Evolutionary conservation across 176 grass and related monocot genomes (phyloP).

Genomic region (Phyllostachys edulis): DNA sequence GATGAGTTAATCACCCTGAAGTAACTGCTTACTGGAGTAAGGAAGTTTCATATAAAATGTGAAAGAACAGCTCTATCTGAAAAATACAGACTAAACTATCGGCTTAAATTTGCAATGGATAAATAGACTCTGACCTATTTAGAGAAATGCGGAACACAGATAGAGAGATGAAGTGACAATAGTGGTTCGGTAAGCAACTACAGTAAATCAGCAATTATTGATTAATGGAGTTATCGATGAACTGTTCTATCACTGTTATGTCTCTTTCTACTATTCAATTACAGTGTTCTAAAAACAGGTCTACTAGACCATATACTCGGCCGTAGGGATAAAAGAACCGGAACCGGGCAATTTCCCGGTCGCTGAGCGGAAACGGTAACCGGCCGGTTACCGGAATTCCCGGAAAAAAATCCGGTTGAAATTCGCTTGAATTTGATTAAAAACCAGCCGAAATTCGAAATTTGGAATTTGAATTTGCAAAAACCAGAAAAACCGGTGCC

Average conservation of each 20-base stretch:
- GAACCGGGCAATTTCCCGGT: too few species aligned
- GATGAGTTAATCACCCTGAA: not conserved
- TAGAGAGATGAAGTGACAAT: not conserved
- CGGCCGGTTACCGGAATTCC: too few species aligned
- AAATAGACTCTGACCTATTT: not conserved
- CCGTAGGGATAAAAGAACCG: too few species aligned
- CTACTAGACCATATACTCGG: too few species aligned
- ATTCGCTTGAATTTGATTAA: too few species aligned
- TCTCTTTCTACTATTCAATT: not conserved
- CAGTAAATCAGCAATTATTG: not conserved
- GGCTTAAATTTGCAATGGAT: not conserved
- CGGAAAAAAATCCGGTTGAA: too few species aligned
- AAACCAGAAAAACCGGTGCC: too few species aligned
- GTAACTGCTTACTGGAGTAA: conserved; percentile 7
- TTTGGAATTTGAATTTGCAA: too few species aligned
- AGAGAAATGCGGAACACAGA: not conserved
- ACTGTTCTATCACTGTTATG: not conserved
- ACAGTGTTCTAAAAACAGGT: too few species aligned
- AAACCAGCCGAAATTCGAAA: too few species aligned
- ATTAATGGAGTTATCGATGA: not conserved
- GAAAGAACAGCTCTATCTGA: not conserved
- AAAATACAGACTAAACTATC: not conserved
- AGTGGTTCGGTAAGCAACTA: not conserved
- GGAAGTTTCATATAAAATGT: not conserved
- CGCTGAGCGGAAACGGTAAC: too few species aligned